phyloP scores from a whole-genome alignment of 129 eudicot species.

The Oenanthe sinensis region DNA sequence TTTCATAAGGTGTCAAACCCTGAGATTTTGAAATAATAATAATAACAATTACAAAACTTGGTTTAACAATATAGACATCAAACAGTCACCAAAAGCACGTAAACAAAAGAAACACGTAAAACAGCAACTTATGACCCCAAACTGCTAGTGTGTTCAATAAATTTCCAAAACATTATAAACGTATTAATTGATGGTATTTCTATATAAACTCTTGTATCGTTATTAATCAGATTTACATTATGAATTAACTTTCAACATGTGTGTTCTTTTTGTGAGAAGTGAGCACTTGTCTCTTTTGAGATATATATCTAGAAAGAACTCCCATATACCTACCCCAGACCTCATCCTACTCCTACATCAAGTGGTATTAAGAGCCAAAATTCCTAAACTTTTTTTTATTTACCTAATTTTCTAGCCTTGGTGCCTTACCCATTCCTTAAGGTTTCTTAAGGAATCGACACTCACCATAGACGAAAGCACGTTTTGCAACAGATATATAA shows the following conservation, averaged over 20 bases:
- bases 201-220: background rate
- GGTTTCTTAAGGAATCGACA: background rate
- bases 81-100: background rate
- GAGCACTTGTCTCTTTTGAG: background rate
- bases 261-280: background rate
- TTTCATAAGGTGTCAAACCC: slow-evolving; percentile 90
- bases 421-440: background rate
- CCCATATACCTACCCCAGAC: background rate
- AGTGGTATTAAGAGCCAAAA: background rate
- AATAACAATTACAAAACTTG: slow-evolving; percentile 4
- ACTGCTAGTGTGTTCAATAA: background rate
- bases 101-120: background rate
- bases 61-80: background rate
- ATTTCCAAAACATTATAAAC: background rate
- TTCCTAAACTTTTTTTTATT: background rate
- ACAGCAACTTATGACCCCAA: background rate
- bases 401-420: background rate
- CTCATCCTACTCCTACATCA: background rate
- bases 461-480: background rate
- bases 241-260: background rate
- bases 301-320: background rate
- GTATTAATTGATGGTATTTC: too few relatives aligned
- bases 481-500: too few relatives aligned
- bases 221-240: too few relatives aligned
- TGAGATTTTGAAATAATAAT: slow-evolving; percentile 24